These are phyloP conservation scores for Cryptosporidium viatorum DNA, from an alignment of 169 alveolate genomes.

Conservation along the genomic window DNA sequence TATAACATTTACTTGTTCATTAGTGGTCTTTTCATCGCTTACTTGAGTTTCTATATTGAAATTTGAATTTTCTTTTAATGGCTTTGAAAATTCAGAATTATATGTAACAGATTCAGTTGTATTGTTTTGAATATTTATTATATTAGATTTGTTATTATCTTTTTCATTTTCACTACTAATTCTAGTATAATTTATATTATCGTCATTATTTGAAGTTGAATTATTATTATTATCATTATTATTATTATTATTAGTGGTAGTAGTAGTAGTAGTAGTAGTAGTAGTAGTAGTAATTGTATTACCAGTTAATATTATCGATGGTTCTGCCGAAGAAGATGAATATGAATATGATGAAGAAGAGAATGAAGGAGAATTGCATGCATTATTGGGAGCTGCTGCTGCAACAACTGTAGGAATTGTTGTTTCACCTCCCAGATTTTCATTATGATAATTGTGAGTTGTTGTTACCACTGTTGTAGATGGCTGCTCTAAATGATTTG, in stretches of 20 bases:
- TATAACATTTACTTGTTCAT: not conserved
- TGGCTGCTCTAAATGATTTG: not conserved
- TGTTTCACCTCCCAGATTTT: not conserved
- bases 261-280: not conserved
- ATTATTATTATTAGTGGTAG: not conserved
- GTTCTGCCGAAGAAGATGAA: not conserved
- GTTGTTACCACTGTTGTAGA: not conserved
- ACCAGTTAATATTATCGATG: not conserved
- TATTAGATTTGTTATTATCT: not conserved
- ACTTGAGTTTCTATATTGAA: not conserved
- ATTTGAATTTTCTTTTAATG: not conserved
- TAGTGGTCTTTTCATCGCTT: not conserved
- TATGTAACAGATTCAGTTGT: not conserved
- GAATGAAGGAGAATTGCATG: not conserved
- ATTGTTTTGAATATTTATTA: too few relatives aligned
- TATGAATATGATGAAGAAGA: not conserved
- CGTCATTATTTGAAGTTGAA: not conserved
- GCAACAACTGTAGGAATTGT: not conserved
- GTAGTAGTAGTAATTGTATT: not conserved
- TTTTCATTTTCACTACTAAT: not conserved
- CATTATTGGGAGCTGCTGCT: not conserved
- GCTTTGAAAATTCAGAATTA: not conserved
- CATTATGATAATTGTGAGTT: not conserved
- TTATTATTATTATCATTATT: not conserved
- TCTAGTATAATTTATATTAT: not conserved